Evolutionary conservation across 148 eudicot genomes (phyloP), one percentile per base, ranked within the genome.

Genomic region (Amaranthus hypochondriacus): DNA sequence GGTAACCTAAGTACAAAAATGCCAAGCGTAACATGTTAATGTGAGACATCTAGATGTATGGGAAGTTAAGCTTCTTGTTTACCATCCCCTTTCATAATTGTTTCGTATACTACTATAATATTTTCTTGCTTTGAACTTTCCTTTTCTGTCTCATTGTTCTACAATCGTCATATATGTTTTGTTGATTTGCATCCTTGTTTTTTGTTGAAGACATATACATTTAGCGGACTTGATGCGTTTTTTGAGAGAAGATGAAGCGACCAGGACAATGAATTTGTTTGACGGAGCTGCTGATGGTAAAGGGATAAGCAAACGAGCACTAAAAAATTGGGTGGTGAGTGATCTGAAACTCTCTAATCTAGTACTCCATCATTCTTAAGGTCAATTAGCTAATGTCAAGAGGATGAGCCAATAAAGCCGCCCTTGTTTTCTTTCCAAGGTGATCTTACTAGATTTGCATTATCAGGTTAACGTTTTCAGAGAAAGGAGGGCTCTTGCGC

Each of bases 281-380:
- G 95, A 93, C 81, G 91, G 90, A 74, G 82, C 83, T 43, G 70
- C 67, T 79, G 95, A 87, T 70, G 79, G 78, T 48, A 86, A 88
- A 71, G 95, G 97, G 62, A 91, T 93, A 76, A 88, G 95, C 84
- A 91, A 88, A 66, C 77, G 83, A 11, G 84, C 90, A 75, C 88
- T 93, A 42, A 93, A 89, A 80, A 91, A 86, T 77, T 93, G 97
- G 97, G 97, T 91, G 89, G 98, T 91, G 83, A 70, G 83, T 62
- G 48, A 51, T 57, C 14, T 9, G 5, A 52, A 11, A 6, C 64
- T 70, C 58, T 6, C 50, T 21, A 4, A 21, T 5, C 60, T 53
- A 61, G 42, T 66, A 47, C 11, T 28, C 0, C 4, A 43, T 50
- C 14, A 28, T 28, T 28, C 39, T 28, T 28, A 28, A 28, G 39